These are phyloP conservation scores for Madurella mycetomatis DNA, from an alignment of 2,329 filamentous ascomycete species.

Conservation along the genomic window DNA sequence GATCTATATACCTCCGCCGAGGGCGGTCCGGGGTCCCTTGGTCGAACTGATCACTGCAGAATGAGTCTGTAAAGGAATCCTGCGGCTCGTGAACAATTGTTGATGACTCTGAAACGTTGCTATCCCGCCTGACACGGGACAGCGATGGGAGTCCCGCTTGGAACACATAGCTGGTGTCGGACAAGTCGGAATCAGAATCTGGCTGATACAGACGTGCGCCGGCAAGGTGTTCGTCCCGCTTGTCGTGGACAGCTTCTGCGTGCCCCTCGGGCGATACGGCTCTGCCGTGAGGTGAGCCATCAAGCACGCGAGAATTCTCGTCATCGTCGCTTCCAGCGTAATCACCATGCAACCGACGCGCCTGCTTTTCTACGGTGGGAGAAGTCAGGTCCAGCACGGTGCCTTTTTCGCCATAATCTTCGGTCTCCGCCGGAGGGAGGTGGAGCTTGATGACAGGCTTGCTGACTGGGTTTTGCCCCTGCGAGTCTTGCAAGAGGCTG, in stretches of 20 bases:
- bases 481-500: neutral
- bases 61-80: constrained; percentile 35
- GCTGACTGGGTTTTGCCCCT: neutral
- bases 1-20: constrained; percentile 30
- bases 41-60: constrained; percentile 42
- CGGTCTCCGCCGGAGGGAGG: neutral
- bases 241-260: neutral
- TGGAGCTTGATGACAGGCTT: constrained; percentile 22
- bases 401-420: constrained; percentile 7
- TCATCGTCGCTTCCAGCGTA: neutral
- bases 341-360: neutral
- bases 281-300: constrained; percentile 1
- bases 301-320: neutral
- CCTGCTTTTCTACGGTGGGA: constrained; percentile 5
- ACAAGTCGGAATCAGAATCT: constrained; percentile 17
- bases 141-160: constrained; percentile 17
- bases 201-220: neutral
- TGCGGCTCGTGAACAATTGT: constrained; percentile 36
- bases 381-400: neutral
- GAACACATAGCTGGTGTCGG: constrained; percentile 10
- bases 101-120: constrained; percentile 36
- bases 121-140: constrained; percentile 25
- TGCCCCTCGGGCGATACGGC: neutral
- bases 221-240: neutral
- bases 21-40: constrained; percentile 42